These are phyloP conservation scores for Poa annua DNA, from an alignment of 176 grass and related monocot species.

Conservation along the genomic window DNA sequence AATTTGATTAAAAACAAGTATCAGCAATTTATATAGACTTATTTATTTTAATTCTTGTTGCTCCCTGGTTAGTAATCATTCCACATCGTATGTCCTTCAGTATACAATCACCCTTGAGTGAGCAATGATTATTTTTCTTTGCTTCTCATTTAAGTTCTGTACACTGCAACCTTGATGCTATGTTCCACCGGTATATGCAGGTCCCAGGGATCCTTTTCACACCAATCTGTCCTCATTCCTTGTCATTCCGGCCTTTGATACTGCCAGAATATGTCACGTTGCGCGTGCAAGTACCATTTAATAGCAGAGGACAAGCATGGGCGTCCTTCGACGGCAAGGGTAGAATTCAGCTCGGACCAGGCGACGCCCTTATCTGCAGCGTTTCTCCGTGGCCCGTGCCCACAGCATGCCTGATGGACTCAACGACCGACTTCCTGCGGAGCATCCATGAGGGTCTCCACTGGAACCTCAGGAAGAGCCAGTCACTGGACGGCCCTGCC, in stretches of 20 bases:
- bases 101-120: neutral
- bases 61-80: neutral
- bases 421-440: slow-evolving; percentile 63
- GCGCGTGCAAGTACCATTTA: slow-evolving; percentile 70
- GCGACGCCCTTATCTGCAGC: slow-evolving; percentile 72
- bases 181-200: slow-evolving; percentile 44
- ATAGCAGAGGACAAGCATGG: slow-evolving; percentile 83
- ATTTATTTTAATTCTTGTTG: neutral
- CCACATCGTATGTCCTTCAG: neutral
- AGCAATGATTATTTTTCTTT: neutral
- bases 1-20: neutral
- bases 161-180: slow-evolving; percentile 13
- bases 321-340: slow-evolving; percentile 87
- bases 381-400: slow-evolving; percentile 71
- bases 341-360: slow-evolving; percentile 61
- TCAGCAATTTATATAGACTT: neutral
- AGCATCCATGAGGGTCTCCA: slow-evolving; percentile 82
- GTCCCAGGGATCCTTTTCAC: slow-evolving; percentile 86
- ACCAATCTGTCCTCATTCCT: slow-evolving; percentile 78
- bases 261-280: slow-evolving; percentile 67
- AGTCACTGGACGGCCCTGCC: slow-evolving; percentile 57
- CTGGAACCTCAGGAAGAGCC: slow-evolving; percentile 79
- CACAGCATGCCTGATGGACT: slow-evolving; percentile 73
- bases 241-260: slow-evolving; percentile 72
- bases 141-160: neutral